Percentiles rank a stretch among this genome's conserved stretches.
phyloP scores from a whole-genome alignment of 2,329 filamentous ascomycete genomes.

The Sarocladium strictum region DNA sequence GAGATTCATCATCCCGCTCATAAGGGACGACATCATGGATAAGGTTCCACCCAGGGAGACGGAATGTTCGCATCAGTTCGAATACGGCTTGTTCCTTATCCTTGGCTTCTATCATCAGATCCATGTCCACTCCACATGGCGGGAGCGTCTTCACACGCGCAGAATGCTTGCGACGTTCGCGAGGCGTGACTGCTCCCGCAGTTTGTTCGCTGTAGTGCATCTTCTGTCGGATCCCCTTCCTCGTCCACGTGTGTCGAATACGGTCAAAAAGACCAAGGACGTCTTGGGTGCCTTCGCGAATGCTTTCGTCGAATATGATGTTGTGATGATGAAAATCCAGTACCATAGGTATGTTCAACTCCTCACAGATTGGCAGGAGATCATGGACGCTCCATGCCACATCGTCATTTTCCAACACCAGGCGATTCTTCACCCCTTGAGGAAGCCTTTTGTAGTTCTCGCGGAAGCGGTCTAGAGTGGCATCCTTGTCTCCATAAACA shows the following conservation, averaged over 20 bases:
- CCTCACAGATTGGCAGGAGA: constrained; percentile 81
- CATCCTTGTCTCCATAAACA: constrained; percentile 77
- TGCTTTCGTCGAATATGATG: constrained; percentile 71
- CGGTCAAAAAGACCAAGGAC: constrained; percentile 68
- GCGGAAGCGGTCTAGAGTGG: constrained; percentile 72
- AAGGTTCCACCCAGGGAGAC: constrained; percentile 69
- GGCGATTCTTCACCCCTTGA: constrained; percentile 65
- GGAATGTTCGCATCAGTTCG: constrained; percentile 84
- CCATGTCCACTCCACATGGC: constrained; percentile 76
- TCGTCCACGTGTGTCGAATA: constrained; percentile 77
- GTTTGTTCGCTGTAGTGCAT: constrained; percentile 90
- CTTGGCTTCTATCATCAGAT: constrained; percentile 98
- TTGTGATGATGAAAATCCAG: constrained; percentile 96
- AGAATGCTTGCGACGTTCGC: constrained; percentile 79
- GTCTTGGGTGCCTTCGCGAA: constrained; percentile 80
- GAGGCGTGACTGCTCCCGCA: constrained; percentile 59
- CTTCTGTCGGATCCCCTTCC: constrained; percentile 83
- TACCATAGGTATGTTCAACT: constrained; percentile 87
- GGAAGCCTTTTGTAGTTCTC: constrained; percentile 65
- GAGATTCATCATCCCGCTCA: constrained; percentile 67
- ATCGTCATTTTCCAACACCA: constrained; percentile 93
- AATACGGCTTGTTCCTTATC: constrained; percentile 97
- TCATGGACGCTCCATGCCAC: constrained; percentile 92
- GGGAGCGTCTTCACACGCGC: constrained; percentile 73
- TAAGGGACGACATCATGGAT: constrained; percentile 76